A percentile compares a stretch with the other conserved stretches of the same genome.
Evolutionary conservation across 2,329 filamentous ascomycete species (phyloP).

Genomic region (Diaporthe citri): DNA sequence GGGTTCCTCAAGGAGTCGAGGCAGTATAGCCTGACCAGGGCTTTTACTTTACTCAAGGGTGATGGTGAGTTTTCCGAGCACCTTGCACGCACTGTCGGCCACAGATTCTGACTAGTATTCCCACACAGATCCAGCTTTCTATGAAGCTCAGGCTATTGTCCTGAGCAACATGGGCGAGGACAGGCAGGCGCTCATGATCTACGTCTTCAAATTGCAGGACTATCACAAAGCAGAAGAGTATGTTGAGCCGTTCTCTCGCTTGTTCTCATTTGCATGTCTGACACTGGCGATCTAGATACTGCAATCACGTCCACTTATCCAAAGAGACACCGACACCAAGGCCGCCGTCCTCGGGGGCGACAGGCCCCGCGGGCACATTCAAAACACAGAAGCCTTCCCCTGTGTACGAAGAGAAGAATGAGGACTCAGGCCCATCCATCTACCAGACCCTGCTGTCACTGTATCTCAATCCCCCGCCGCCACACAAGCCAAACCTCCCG

Average conservation of each 20-base stretch:
- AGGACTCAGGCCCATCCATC: constrained; percentile 77
- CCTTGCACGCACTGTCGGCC: neutral
- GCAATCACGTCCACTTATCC: constrained; percentile 83
- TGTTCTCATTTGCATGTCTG: constrained; percentile 1
- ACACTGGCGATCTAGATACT: constrained; percentile 71
- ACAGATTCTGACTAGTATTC: constrained; percentile 34
- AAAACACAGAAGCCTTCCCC: constrained; percentile 51
- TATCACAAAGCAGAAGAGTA: constrained; percentile 94
- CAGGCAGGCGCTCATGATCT: constrained; percentile 95
- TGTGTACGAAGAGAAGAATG: constrained; percentile 53
- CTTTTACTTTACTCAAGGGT: constrained; percentile 81
- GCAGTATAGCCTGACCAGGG: constrained; percentile 84
- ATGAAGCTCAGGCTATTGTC: constrained; percentile 89
- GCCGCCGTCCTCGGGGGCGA: constrained; percentile 46
- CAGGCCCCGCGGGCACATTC: constrained; percentile 46
- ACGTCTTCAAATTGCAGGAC: constrained; percentile 93
- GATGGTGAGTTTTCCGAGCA: constrained; percentile 70
- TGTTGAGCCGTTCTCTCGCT: constrained; percentile 50
- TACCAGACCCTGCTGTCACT: constrained; percentile 92
- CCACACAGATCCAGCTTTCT: constrained; percentile 80
- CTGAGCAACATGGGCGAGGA: constrained; percentile 96
- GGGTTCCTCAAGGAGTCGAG: constrained; percentile 80
- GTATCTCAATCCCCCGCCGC: constrained; percentile 84
- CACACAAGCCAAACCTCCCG: constrained; percentile 77
- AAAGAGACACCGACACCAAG: constrained; percentile 54